These are phyloP conservation scores for Crithidia acanthocephali DNA, from an alignment of 208 protist species.

Conservation along the genomic window DNA sequence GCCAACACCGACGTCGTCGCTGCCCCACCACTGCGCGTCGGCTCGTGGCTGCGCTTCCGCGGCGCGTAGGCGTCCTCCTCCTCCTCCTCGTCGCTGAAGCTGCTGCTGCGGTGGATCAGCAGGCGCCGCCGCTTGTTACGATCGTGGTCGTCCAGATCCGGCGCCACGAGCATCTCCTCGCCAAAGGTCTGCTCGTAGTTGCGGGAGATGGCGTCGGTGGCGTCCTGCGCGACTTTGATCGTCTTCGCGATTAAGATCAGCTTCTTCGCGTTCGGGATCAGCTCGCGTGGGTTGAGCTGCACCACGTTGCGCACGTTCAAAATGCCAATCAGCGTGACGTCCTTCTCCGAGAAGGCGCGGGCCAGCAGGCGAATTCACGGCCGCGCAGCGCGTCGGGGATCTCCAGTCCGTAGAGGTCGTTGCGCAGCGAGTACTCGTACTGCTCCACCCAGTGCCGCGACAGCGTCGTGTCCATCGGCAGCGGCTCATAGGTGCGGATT, in stretches of 20 bases:
- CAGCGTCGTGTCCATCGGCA: slow-evolving; percentile 51
- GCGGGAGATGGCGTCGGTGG: slow-evolving; percentile 46
- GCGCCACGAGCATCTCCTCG: slow-evolving; percentile 60
- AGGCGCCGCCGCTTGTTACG: slow-evolving; percentile 19
- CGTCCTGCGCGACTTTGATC: slow-evolving; percentile 48
- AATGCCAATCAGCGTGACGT: slow-evolving; percentile 78
- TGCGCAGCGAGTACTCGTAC: slow-evolving; percentile 84
- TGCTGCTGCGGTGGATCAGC: slow-evolving; percentile 3
- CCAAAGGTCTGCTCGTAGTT: slow-evolving; percentile 53
- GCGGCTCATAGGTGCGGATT: slow-evolving; percentile 79
- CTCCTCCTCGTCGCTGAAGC: slow-evolving; percentile 11
- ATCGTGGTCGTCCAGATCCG: slow-evolving; percentile 45
- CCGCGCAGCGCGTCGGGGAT: slow-evolving; percentile 66
- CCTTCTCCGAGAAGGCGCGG: slow-evolving; percentile 55
- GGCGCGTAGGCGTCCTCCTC: slow-evolving; percentile 9
- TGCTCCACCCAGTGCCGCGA: slow-evolving; percentile 73
- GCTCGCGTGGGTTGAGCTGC: slow-evolving; percentile 65
- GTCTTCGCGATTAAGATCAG: slow-evolving; percentile 73
- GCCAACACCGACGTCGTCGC: slow-evolving; percentile 1
- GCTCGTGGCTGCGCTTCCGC: neutral
- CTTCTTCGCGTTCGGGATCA: slow-evolving; percentile 61
- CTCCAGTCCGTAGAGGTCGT: slow-evolving; percentile 71
- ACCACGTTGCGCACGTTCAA: slow-evolving; percentile 56
- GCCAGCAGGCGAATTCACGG: slow-evolving; percentile 60
- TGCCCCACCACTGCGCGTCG: neutral